Conservation (phyloP, 2,329 filamentous ascomycete species). For the Diplodia corticola region DNA sequence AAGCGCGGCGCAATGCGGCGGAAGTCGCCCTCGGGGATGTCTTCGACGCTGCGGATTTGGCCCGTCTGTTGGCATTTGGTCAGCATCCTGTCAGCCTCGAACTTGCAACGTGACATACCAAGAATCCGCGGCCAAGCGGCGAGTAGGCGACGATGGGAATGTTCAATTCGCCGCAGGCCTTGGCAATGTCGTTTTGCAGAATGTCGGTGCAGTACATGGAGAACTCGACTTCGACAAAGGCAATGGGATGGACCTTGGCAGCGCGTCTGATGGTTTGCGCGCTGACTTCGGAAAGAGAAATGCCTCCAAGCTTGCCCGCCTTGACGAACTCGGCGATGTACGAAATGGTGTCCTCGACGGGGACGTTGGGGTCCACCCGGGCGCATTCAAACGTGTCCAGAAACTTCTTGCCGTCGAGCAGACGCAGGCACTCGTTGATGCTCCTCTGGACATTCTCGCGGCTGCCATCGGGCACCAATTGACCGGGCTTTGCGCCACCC, state of each 20-base stretch:
- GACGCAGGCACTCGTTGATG: slow-evolving; percentile 48
- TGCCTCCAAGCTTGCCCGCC: slow-evolving; percentile 48
- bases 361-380: slow-evolving; percentile 45
- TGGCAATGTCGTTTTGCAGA: slow-evolving; percentile 58
- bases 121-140: slow-evolving; percentile 64
- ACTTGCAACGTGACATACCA: slow-evolving; percentile 26
- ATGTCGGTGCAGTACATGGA: slow-evolving; percentile 59
- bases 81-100: not conserved
- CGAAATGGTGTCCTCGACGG: slow-evolving; percentile 48
- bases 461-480: slow-evolving; percentile 42
- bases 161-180: slow-evolving; percentile 59
- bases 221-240: slow-evolving; percentile 62
- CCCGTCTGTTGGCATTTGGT: slow-evolving; percentile 27
- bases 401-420: slow-evolving; percentile 50
- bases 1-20: slow-evolving; percentile 58
- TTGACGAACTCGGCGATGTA: slow-evolving; percentile 45
- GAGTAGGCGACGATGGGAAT: slow-evolving; percentile 72
- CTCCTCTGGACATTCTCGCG: slow-evolving; percentile 44
- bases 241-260: slow-evolving; percentile 56
- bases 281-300: slow-evolving; percentile 49
- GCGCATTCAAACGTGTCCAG: slow-evolving; percentile 52
- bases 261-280: slow-evolving; percentile 50
- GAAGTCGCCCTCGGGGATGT: slow-evolving; percentile 58
- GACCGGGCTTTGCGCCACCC: slow-evolving; percentile 42
- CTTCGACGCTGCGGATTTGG: slow-evolving; percentile 50